Evolutionary conservation across 1,284 basidiomycete genomes (phyloP).

Genomic region (Hypsizygus ulmarius): DNA sequence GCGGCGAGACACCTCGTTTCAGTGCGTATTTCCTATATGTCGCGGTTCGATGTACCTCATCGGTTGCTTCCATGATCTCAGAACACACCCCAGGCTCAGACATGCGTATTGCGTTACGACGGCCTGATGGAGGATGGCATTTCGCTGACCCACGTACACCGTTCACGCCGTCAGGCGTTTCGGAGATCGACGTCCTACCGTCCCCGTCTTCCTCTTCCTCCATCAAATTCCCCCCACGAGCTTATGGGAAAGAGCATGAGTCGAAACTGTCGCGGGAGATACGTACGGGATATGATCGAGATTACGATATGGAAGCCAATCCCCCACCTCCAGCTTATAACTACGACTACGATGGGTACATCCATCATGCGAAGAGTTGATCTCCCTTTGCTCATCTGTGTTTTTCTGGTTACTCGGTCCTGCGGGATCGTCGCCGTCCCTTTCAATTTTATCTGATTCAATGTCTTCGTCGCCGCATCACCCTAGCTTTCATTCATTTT

Average conservation of each 20-base stretch:
- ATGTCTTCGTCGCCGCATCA: neutral
- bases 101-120: conserved; percentile 43
- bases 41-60: neutral
- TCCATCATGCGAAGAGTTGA: conserved; percentile 10
- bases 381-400: neutral
- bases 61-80: conserved; percentile 16
- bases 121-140: conserved; percentile 43
- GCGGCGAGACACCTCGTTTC: conserved; percentile 29
- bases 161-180: conserved; percentile 35
- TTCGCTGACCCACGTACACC: conserved; percentile 38
- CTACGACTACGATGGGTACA: conserved; percentile 10
- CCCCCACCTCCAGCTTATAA: conserved; percentile 25
- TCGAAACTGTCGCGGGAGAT: conserved; percentile 12
- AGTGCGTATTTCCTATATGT: conserved; percentile 22
- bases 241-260: conserved; percentile 17
- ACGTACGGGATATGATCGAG: conserved; percentile 14
- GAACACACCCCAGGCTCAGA: conserved; percentile 40
- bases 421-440: neutral
- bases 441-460: neutral
- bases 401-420: neutral
- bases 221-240: conserved; percentile 10
- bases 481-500: neutral
- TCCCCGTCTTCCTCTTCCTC: conserved; percentile 23
- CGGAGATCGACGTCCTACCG: conserved; percentile 32
- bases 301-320: conserved; percentile 16